These are phyloP conservation scores for Brassica rapa DNA, from an alignment of 345 rosid genomes.

Conservation along the genomic window DNA sequence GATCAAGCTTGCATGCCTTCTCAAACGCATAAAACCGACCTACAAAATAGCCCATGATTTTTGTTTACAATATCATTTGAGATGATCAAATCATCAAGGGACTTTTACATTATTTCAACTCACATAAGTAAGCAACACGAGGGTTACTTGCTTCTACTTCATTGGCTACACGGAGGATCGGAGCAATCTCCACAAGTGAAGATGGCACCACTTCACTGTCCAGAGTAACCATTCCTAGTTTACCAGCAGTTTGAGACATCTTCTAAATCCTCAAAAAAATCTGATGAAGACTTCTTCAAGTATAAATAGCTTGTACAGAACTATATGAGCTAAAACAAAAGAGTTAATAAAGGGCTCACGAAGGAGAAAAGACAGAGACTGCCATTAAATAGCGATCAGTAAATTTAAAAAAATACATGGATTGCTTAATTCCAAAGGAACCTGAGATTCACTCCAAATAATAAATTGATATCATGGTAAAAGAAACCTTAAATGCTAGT, in stretches of 20 bases:
- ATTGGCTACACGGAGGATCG: constrained; percentile 64
- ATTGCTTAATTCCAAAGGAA: constrained; percentile 26
- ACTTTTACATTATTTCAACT: constrained; percentile 17
- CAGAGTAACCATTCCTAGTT: constrained; percentile 38
- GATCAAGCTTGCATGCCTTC: constrained; percentile 68
- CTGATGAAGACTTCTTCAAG: constrained; percentile 7
- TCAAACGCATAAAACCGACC: constrained; percentile 87
- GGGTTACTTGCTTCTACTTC: constrained; percentile 58
- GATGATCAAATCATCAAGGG: not conserved
- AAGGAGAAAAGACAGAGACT: not conserved
- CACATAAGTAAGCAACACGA: constrained; percentile 63
- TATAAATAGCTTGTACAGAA: constrained; percentile 8
- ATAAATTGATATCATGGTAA: constrained; percentile 6
- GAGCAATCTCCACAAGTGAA: constrained; percentile 59
- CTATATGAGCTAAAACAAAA: not conserved
- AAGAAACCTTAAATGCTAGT: not conserved
- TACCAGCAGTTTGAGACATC: constrained; percentile 44
- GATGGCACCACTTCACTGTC: constrained; percentile 67
- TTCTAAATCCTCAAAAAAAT: constrained; percentile 23
- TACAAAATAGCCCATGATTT: constrained; percentile 21
- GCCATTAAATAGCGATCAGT: constrained; percentile 1
- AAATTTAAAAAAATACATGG: not conserved
- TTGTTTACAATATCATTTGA: not conserved
- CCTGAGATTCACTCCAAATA: constrained; percentile 13
- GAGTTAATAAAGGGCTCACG: constrained; percentile 4